Evolutionary conservation across 2,329 filamentous ascomycete genomes (phyloP).

Genomic region (Cercospora janseana): DNA sequence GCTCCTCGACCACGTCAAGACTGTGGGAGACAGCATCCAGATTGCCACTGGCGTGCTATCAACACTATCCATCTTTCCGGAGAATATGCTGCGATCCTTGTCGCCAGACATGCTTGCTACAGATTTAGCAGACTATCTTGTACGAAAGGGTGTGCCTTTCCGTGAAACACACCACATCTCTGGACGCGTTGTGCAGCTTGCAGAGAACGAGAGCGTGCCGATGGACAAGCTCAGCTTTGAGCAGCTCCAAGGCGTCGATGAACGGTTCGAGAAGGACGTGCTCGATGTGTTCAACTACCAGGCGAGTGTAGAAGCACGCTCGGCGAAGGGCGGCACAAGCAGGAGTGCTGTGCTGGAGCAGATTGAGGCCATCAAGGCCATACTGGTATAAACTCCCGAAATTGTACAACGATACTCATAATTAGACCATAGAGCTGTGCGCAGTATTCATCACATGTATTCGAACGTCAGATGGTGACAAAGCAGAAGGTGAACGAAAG

Average conservation of each 20-base stretch:
- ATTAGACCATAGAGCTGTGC: conserved; percentile 2
- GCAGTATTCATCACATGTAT: neutral
- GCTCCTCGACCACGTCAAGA: conserved; percentile 82
- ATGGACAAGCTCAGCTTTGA: conserved; percentile 69
- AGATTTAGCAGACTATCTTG: conserved; percentile 64
- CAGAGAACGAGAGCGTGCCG: conserved; percentile 62
- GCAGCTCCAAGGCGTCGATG: conserved; percentile 67
- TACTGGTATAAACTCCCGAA: conserved; percentile 28
- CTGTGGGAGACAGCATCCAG: conserved; percentile 73
- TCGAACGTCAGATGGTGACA: neutral
- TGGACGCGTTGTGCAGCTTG: conserved; percentile 68
- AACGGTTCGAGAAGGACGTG: conserved; percentile 69
- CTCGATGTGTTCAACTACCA: conserved; percentile 74
- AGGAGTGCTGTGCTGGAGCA: conserved; percentile 65
- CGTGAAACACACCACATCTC: conserved; percentile 77
- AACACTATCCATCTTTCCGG: conserved; percentile 66
- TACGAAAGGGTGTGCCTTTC: conserved; percentile 70
- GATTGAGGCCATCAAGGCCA: conserved; percentile 54
- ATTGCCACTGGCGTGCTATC: conserved; percentile 79
- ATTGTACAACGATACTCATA: neutral
- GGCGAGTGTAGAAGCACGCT: conserved; percentile 74
- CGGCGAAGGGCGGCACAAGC: conserved; percentile 75
- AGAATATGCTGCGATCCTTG: conserved; percentile 75
- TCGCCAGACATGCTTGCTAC: conserved; percentile 81
- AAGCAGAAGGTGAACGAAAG: neutral